Base-by-base conservation (phyloP, 257 asterid genomes). In the Capsicum baccatum region DNA sequence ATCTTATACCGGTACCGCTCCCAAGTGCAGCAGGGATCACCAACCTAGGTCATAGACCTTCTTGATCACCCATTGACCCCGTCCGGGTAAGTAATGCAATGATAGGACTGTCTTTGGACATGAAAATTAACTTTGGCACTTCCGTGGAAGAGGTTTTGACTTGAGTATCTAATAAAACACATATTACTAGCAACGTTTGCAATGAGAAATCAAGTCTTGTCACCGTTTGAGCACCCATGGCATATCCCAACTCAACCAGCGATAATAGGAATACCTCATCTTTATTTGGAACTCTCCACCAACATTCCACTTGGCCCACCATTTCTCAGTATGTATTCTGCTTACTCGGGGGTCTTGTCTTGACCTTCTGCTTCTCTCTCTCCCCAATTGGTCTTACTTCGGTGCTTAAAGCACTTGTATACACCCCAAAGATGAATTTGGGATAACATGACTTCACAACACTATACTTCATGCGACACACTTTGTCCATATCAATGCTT, bases 41-140 rank as follows among this genome's bases (percentile, higher is more conserved):
- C 83, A 82, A 33, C 64, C 56, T 82, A 82, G 85, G 74, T 56
- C 81, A 62, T 81, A 69, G 55, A 73, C 87, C 54, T 68, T 37
- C 52, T 37, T 37, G 76, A 85, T 85, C 58, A 17, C 79, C 50
- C 84, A 47, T 85, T 57, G 84, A 85, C 84, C 87, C 82, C 69
- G 74, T 44, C 87, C 82, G 69, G 78, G 82, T 80, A 85, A 85
- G 85, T 47, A 85, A 76, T 14, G 9, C 13, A 21, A 8, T 50
- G 62, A 17, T 50, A 50, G 48, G 48, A 52, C 14, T 52, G 19
- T 12, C 81, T 12, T 21, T 52, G 62, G 81, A 62, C 47, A 50
- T 74, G 80, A 73, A 68, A 21, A 74, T 50, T 50, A 50, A 50
- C 44, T 47, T 21, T 50, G n/a, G n/a, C 59, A 48, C 21, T 8